Conservation (phyloP, 371 early-diverging fungal species). For the Mucor velutinosus region DNA sequence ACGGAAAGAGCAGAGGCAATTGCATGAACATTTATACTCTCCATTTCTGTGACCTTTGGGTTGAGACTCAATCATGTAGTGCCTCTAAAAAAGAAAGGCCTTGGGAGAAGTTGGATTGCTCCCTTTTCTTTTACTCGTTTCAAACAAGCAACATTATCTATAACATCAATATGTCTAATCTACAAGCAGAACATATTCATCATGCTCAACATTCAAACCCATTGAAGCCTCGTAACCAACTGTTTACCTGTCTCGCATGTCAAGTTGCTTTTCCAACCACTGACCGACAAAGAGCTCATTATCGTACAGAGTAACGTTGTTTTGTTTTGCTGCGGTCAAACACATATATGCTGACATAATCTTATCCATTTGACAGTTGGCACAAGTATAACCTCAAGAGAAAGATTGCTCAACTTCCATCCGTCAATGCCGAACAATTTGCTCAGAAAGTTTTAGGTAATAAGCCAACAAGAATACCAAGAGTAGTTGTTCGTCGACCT, state of each 20-base stretch:
- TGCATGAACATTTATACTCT: not conserved
- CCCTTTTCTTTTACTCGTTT: not conserved
- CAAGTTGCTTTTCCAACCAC: conserved; percentile 84
- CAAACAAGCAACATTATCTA: not conserved
- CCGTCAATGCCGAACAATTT: conserved; percentile 77
- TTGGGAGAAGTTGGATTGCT: not conserved
- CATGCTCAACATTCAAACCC: conserved; percentile 25
- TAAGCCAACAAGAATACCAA: conserved; percentile 4
- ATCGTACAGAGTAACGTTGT: conserved; percentile 68
- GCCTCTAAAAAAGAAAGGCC: not conserved
- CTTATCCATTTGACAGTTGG: conserved; percentile 49
- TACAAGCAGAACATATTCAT: conserved; percentile 9
- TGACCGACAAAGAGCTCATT: conserved; percentile 84
- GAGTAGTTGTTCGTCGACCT: not conserved
- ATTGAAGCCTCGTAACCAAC: conserved; percentile 24
- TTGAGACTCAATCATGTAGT: not conserved
- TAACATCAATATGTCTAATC: conserved; percentile 1
- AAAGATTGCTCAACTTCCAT: conserved; percentile 79
- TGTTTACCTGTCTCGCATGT: conserved; percentile 78
- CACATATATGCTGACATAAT: not conserved
- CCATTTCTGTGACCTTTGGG: not conserved
- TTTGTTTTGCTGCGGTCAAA: not conserved
- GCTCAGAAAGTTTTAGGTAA: conserved; percentile 63
- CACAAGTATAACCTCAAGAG: conserved; percentile 91
- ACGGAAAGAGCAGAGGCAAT: not conserved